Evolutionary conservation across 179 eudicot genomes (phyloP), one percentile per base, ranked within the genome.

Genomic region (Amaranthus tricolor): DNA sequence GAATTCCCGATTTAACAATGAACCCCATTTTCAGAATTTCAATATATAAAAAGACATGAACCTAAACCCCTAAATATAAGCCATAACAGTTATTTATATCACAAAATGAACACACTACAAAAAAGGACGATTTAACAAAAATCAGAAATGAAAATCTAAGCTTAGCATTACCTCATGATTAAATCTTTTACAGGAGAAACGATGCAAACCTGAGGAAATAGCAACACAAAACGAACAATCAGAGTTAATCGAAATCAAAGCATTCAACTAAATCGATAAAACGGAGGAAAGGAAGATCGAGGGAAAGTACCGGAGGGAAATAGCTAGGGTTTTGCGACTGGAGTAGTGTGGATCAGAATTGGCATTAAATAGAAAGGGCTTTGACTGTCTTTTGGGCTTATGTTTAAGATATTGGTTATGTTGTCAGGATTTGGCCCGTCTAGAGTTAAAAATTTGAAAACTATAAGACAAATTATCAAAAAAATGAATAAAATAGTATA

Each of bases 101-200:
- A 31, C 40, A 76, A 6, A 0, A 2, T 15, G 48, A 60, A 50
- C 11, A 16, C 0, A 20, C 0, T 5, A 16, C 0, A 43, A 40
- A 7, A 9, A 6, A 5, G 3, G 40, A 31, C 40, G 40, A 31
- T 31, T 31, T 1, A 52, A 0, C 4, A 76, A 16, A 61, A 55
- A 20, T 15, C 15, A 11, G 2, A 77, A 62, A 48, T 9, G 15
- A 17, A 10, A 21, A 31, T 31, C 40, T 31, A 54, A 54, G 20
- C 5, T 6, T 15, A 19, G 5, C 40, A 45, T 31, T 71, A 77
- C 80, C 80, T 77, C 80, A 77, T 77, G 59, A 71, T 55, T 40
- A 48, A 15, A 63, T 52, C 45, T 45, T 62, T 43, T 9, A 5
- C 9, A 31, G 4, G 20, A 70, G 21, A 24, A 56, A 70, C 9